Percentiles rank a stretch among this genome's conserved stretches.
Evolutionary conservation across 2,329 filamentous ascomycete genomes (phyloP).

Genomic region (Penicillium crustosum): DNA sequence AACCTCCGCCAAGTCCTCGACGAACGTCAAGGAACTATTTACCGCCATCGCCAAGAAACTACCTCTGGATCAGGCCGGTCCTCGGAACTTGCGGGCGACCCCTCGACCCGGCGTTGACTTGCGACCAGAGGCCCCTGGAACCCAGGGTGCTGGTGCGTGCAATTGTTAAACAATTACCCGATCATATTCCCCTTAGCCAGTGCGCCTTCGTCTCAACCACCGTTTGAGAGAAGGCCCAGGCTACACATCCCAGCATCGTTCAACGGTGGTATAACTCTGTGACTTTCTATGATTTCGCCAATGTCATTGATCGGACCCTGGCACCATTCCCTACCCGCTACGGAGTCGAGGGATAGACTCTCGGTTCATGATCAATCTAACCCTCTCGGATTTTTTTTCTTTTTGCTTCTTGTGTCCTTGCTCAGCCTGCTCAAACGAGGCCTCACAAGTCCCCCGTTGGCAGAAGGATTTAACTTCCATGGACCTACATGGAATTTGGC

Average conservation of each 20-base stretch:
- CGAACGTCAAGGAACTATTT: conserved; percentile 94
- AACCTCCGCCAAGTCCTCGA: conserved; percentile 94
- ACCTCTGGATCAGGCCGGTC: conserved; percentile 92
- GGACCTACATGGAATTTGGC: conserved; percentile 30
- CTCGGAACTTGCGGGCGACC: conserved; percentile 72
- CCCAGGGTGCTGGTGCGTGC: conserved; percentile 60
- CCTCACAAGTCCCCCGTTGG: conserved; percentile 13
- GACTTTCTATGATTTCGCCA: conserved; percentile 13
- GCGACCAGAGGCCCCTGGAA: conserved; percentile 60
- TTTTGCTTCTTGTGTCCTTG: conserved; percentile 22
- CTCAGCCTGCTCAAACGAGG: conserved; percentile 14
- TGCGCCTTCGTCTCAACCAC: neutral
- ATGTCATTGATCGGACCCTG: conserved; percentile 1
- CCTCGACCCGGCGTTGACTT: conserved; percentile 66
- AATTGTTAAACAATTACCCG: conserved; percentile 55
- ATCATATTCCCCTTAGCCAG: neutral
- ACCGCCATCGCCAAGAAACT: conserved; percentile 98
- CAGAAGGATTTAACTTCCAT: conserved; percentile 19
- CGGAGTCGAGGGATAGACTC: conserved; percentile 15
- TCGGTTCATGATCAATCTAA: conserved; percentile 16
- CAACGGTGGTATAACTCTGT: conserved; percentile 10
- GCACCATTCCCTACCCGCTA: conserved; percentile 4
- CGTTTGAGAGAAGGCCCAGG: neutral
- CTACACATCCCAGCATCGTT: conserved; percentile 1
- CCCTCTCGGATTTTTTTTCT: conserved; percentile 15